A percentile compares a stretch with the other conserved stretches of the same genome.
Conservation (phyloP, 1,284 basidiomycete genomes). For the Ustilago loliicola region DNA sequence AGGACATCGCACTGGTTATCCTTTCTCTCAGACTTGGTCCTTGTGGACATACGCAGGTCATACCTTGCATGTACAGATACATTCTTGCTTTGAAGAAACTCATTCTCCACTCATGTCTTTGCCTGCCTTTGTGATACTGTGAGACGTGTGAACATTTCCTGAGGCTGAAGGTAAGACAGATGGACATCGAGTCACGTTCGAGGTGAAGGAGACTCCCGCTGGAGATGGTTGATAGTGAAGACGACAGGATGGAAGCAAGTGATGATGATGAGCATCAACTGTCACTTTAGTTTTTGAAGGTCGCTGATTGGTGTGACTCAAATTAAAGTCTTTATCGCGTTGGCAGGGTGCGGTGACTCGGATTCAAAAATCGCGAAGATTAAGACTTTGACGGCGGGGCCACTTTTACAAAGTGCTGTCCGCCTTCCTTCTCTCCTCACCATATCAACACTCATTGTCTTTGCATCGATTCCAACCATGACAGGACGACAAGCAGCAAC, state of each 20-base stretch:
- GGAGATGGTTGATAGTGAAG: background rate
- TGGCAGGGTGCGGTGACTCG: conserved; percentile 17
- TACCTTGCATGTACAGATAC: conserved; percentile 36
- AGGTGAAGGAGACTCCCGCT: background rate
- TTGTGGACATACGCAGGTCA: conserved; percentile 6
- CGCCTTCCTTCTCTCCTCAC: background rate
- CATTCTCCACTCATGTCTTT: conserved; percentile 6
- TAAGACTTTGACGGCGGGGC: conserved; percentile 13
- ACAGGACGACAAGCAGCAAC: conserved; percentile 32
- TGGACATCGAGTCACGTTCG: background rate
- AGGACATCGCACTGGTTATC: too few relatives aligned
- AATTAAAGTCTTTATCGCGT: conserved; percentile 16
- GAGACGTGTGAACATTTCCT: background rate
- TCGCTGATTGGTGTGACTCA: conserved; percentile 3
- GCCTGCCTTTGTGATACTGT: background rate
- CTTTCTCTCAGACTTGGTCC: background rate
- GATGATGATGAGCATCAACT: background rate
- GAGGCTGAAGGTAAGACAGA: too few relatives aligned
- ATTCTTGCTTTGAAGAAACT: conserved; percentile 13
- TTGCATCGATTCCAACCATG: conserved; percentile 11
- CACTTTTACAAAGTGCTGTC: conserved; percentile 2
- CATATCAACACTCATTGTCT: background rate
- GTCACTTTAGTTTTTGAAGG: background rate
- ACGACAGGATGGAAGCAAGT: background rate
- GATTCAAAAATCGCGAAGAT: conserved; percentile 13